Evolutionary conservation across 495 filamentous ascomycete genomes (phyloP), one percentile per base, ranked within the genome.

Genomic region (Podospora anserina): DNA sequence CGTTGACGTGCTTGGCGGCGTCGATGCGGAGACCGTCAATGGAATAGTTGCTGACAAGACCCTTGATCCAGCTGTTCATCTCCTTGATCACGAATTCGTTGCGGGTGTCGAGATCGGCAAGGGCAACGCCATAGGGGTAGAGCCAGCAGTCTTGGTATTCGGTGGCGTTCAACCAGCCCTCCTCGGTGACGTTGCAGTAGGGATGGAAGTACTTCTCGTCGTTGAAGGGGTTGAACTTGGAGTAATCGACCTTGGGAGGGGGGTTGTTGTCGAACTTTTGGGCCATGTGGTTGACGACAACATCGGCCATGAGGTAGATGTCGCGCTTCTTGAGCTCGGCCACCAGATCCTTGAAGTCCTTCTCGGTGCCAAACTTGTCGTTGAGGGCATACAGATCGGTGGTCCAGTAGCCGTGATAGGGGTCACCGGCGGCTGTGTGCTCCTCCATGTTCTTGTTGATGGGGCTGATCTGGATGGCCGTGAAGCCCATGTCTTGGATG

Each of bases 1-100:
- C 88, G 72, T 90, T 83, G 61, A 93, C 88, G 69, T 95, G 86
- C 70, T 88, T 88, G 54, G 87, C 89, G 0, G 89, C 90, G 72
- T 94, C 92, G 57, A 94, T 81, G 27, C 92, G 89, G 32, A 96
- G 84, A 9, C 90, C 92, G 69, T 96, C 92, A 69, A 96, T 90
- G 30, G 83, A 85, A 77, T 94, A 95, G 70, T 90, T 89, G 2
- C 81, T 77, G 7, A 92, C 86, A 0, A 94, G 80, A 1, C 80
- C 76, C 4, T 74, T 81, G 70, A 93, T 82, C 92, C 92, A 96
- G 55, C 78, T 79, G 58, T 88, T 68, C 79, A 86, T 88, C 19
- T 85, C 81, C 20, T 72, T 77, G 28, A 82, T 78, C 0, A 94
- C 87, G 61, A 78, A 80, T 0, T 77, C 53, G 27, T 81, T 80